Evolutionary conservation across 192 early-diverging fungal genomes (phyloP).

Genomic region (Chytriomyces sp.): DNA sequence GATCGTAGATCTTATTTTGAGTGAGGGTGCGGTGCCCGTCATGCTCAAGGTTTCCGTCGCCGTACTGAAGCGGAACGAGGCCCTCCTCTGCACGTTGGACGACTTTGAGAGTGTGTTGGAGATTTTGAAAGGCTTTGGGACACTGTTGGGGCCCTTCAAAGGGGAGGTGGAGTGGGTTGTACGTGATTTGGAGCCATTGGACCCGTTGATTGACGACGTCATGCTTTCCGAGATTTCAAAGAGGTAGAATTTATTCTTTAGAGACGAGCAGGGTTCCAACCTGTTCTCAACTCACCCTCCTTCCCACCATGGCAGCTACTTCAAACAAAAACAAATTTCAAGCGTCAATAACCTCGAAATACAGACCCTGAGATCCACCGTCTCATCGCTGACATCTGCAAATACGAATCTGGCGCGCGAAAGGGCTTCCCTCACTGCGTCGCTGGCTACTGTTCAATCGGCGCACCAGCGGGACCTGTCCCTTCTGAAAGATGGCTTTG

Average conservation of each 20-base stretch:
- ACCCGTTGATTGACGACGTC: slow-evolving; percentile 24
- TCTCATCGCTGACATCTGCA: neutral
- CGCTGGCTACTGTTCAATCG: neutral
- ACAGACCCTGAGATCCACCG: slow-evolving; percentile 23
- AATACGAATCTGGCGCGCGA: slow-evolving; percentile 8
- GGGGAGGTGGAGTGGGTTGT: slow-evolving; percentile 39
- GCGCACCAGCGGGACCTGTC: neutral
- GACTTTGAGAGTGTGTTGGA: slow-evolving; percentile 83
- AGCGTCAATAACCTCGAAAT: slow-evolving; percentile 6
- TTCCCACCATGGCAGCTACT: slow-evolving; percentile 9
- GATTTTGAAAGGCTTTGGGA: slow-evolving; percentile 65
- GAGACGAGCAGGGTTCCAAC: neutral
- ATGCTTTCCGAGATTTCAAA: neutral
- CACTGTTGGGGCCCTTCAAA: slow-evolving; percentile 36
- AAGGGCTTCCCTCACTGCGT: neutral
- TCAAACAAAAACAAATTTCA: slow-evolving; percentile 19
- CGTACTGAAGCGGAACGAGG: slow-evolving; percentile 78
- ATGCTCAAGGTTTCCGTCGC: slow-evolving; percentile 82
- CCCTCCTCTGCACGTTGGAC: slow-evolving; percentile 46
- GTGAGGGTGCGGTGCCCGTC: slow-evolving; percentile 69
- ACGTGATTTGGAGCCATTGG: slow-evolving; percentile 40
- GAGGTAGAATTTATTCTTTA: slow-evolving; percentile 7
- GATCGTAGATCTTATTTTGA: slow-evolving; percentile 89
- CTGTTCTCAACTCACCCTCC: neutral
- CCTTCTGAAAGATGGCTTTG: neutral